Evolutionary conservation across 2,329 filamentous ascomycete species (phyloP).

Genomic region (Aschersonia sp.): DNA sequence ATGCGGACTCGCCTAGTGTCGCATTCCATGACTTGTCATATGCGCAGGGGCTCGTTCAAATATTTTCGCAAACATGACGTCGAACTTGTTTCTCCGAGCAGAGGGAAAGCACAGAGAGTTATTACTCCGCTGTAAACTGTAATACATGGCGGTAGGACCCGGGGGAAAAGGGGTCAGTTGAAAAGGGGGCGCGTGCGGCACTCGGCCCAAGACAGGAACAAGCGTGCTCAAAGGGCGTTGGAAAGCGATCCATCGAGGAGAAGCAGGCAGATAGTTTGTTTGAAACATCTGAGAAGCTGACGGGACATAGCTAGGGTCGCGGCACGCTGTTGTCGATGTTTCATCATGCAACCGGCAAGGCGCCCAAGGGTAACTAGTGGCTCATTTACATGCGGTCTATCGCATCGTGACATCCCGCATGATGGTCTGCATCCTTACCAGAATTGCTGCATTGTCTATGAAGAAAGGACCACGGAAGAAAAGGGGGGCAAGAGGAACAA

Average conservation of each 20-base stretch:
- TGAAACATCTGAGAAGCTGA: not conserved
- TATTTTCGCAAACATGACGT: no score
- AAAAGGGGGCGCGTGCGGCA: not conserved
- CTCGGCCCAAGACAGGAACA: not conserved
- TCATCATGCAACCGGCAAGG: not conserved
- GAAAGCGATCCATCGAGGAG: not conserved
- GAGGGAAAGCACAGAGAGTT: no score
- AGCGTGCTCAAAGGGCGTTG: not conserved
- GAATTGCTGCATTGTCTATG: no score
- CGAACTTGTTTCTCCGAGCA: no score
- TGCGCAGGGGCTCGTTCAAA: no score
- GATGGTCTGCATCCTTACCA: not conserved
- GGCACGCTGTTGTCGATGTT: not conserved
- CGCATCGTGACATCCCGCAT: not conserved
- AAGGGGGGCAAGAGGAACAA: not conserved
- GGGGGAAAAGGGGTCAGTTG: not conserved
- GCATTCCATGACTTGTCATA: not conserved
- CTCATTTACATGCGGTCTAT: not conserved
- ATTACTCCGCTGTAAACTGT: no score
- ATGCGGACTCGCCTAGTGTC: not conserved
- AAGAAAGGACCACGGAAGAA: no score
- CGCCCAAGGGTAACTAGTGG: not conserved
- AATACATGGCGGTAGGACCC: no score
- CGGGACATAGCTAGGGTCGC: no score
- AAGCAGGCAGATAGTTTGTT: not conserved